These are phyloP conservation scores for Pestalotiopsis sp. DNA, from an alignment of 2,329 filamentous ascomycete species.

Conservation along the genomic window DNA sequence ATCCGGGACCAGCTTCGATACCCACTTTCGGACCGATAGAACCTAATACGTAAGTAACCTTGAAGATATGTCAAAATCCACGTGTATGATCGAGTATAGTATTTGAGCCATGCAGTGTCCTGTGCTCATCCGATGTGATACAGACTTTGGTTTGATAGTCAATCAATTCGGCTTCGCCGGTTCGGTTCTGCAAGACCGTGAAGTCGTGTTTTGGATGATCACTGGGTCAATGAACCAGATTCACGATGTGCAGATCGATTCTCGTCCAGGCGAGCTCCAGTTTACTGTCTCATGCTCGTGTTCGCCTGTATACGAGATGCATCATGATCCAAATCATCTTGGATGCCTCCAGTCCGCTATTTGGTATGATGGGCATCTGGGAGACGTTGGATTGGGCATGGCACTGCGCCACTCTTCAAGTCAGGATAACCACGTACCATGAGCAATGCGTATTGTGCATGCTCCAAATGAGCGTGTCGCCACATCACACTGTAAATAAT, in stretches of 20 bases:
- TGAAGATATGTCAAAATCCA: background rate
- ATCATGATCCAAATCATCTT: too few species aligned
- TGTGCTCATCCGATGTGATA: background rate
- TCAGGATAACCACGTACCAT: too few species aligned
- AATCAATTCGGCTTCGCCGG: background rate
- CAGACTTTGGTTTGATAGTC: background rate
- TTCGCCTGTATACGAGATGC: background rate
- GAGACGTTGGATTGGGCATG: too few species aligned
- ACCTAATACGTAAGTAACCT: background rate
- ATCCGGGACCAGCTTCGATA: background rate
- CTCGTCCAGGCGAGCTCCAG: background rate
- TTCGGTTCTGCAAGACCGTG: background rate
- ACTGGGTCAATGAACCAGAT: background rate
- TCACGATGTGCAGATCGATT: background rate
- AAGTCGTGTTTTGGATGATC: background rate
- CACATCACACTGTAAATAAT: too few species aligned
- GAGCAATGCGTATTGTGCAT: too few species aligned
- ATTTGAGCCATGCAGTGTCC: background rate
- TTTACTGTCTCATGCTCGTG: background rate
- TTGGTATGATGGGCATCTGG: too few species aligned
- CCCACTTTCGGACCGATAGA: slow-evolving; percentile 9
- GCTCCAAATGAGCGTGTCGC: too few species aligned
- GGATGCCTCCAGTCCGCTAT: too few species aligned
- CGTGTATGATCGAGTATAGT: background rate
- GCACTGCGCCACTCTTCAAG: too few species aligned